Base-by-base conservation (phyloP, 306 rosid species). In the Argentina anserina region DNA sequence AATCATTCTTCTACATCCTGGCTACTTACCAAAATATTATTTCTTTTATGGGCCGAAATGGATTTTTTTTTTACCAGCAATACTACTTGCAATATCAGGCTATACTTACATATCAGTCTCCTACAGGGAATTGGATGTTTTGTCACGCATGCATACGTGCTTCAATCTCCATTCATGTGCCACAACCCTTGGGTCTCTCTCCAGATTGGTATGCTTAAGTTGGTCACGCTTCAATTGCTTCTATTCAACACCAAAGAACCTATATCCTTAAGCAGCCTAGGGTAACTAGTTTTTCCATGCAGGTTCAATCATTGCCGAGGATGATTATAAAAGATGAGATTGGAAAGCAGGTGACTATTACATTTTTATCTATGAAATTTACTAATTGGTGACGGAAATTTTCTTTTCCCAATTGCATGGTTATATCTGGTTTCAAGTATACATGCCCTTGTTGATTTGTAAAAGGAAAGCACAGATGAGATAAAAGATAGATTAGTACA, bases 261-360 rank as follows among this genome's bases (percentile, higher is more conserved):
- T 41, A 25, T 31, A 33, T 21, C 25, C 60, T 23, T 21, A 36
- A 25, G 31, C 47, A 46, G 59, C 33, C 14, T 43, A 75, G 64
- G 47, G 45, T 79, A 47, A 67, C 60, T 69, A 69, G 47, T 67
- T 73, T 69, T 58, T 78, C 50, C 41, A 53, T 79, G 86, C 80
- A 94, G 99, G 97, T 94, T 75, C 96, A 94, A 74, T 94, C 99
- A 50, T 81, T 94, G 67, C 97, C 99, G 53, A 91, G 99, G 84
- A 91, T 94, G 99, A 94, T 94, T 82, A 94, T 94, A 81, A 88
- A 79, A 90, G 97, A 91, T 41, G 99, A 94, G 86, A 94, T 94
- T 59, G 99, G 99, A 76, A 94, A 91, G 66, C 99, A 94, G 97
- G 97, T 94, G 26, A 78, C 20, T 29, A 3, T 56, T 58, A 58